These are phyloP conservation scores for Russula griseocarnosa DNA, from an alignment of 768 basidiomycete genomes.

Conservation along the genomic window DNA sequence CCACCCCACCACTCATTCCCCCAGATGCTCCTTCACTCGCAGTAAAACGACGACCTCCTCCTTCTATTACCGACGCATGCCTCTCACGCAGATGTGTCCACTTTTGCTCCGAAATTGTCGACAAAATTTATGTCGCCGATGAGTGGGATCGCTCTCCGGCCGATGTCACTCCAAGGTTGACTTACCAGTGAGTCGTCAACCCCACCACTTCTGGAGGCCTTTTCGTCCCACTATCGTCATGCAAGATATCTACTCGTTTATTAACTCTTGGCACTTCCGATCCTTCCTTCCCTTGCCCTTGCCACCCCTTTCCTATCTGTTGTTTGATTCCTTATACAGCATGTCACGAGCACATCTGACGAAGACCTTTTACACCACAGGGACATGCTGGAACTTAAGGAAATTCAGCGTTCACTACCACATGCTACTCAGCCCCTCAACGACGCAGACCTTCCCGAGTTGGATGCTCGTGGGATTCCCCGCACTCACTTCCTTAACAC, in stretches of 20 bases:
- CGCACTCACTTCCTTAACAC: conserved; percentile 23
- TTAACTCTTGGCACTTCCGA: not conserved
- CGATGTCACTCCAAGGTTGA: conserved; percentile 56
- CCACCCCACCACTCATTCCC: conserved; percentile 24
- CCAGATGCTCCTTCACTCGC: conserved; percentile 16
- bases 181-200: conserved; percentile 58
- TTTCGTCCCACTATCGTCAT: not conserved
- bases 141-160: conserved; percentile 78
- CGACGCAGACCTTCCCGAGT: conserved; percentile 24
- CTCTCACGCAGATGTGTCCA: conserved; percentile 52
- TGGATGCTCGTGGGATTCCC: conserved; percentile 19
- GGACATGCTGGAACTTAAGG: conserved; percentile 29
- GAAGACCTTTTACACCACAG: conserved; percentile 11
- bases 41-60: not conserved
- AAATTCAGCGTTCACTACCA: conserved; percentile 29
- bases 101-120: conserved; percentile 52
- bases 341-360: not conserved
- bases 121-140: conserved; percentile 63
- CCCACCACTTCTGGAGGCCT: not conserved
- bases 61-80: conserved; percentile 14
- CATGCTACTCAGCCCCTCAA: conserved; percentile 21
- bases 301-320: not conserved
- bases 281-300: not conserved
- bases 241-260: not conserved
- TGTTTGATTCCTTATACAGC: conserved; percentile 3